phyloP scores from a whole-genome alignment of 2,329 filamentous ascomycete species.

The Fusarium succisae region DNA sequence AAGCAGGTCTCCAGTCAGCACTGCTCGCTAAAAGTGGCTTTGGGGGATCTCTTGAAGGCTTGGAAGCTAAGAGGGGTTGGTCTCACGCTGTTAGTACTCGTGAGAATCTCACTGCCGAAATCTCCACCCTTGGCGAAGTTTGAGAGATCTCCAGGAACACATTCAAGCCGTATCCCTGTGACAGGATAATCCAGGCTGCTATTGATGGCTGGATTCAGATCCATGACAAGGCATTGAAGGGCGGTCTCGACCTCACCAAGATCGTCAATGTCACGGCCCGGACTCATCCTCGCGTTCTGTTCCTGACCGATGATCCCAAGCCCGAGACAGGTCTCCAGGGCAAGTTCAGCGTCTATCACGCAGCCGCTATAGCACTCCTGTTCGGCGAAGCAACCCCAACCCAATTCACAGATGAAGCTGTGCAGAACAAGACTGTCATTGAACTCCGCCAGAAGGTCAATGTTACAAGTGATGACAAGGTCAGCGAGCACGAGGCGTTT shows the following conservation, averaged over 20 bases:
- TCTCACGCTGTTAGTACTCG: background rate
- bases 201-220: slow-evolving; percentile 8
- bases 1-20: background rate
- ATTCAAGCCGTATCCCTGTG: background rate
- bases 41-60: background rate
- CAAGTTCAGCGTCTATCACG: slow-evolving; percentile 5
- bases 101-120: background rate
- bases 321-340: background rate
- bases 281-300: background rate
- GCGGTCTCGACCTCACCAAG: background rate
- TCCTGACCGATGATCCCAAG: background rate
- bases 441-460: background rate
- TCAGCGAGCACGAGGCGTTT: background rate
- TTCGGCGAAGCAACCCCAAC: background rate
- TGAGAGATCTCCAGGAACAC: background rate
- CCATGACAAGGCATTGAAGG: background rate
- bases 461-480: background rate
- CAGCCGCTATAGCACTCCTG: background rate
- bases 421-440: background rate
- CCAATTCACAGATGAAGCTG: background rate
- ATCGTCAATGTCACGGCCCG: background rate
- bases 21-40: background rate
- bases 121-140: background rate
- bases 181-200: background rate
- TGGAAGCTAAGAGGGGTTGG: background rate